Evolutionary conservation across 179 eudicot genomes (phyloP), one percentile per base, ranked within the genome.

Genomic region (Spinacia oleracea): DNA sequence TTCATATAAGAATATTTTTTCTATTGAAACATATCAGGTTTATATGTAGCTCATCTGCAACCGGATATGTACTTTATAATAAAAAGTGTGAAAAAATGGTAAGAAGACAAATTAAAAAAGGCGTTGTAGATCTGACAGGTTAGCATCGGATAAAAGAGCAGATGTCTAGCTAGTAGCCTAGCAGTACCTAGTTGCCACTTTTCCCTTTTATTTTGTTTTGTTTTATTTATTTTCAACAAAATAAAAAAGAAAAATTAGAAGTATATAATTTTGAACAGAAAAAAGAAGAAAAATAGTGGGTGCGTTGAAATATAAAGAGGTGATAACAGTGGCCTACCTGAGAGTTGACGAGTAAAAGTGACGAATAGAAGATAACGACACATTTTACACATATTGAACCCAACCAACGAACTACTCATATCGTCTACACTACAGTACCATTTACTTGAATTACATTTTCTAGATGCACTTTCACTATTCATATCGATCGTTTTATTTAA

Each of bases 121-220:
- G 65, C 31, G 77, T 69, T 77, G 23, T 27, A 23, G 81, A 79
- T 72, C 73, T 79, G 81, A 79, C 64, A 64, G 81, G 81, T 25
- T 79, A 73, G 64, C 81, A 46, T 72, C 29, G 76, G 51, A 31
- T 45, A 48, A 46, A 40, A 46, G 70, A 29, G 58, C 70, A 60
- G 69, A 18, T 64, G 16, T 42, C 74, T 71, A 46, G 25, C 66
- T 60, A 53, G 58, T 23, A 53, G 12, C 32, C 2, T 23, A 23
- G 62, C 4, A 21, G 62, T 35, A 42, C 31, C 72, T 65, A 66
- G 12, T 66, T 21, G 6, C 66, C 27, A 55, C 66, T 68, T 77
- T 77, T 21, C 55, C 42, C n/a, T 10, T 59, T 70, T 70, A 4
- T n/a, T 32, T 64, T 50, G 3, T n/a, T 18, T 31, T 64, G n/a